Percentiles rank a stretch among this genome's conserved stretches.
Evolutionary conservation across 164 flowering plant genomes (phyloP).

Genomic region (Aristolochia fimbriata): DNA sequence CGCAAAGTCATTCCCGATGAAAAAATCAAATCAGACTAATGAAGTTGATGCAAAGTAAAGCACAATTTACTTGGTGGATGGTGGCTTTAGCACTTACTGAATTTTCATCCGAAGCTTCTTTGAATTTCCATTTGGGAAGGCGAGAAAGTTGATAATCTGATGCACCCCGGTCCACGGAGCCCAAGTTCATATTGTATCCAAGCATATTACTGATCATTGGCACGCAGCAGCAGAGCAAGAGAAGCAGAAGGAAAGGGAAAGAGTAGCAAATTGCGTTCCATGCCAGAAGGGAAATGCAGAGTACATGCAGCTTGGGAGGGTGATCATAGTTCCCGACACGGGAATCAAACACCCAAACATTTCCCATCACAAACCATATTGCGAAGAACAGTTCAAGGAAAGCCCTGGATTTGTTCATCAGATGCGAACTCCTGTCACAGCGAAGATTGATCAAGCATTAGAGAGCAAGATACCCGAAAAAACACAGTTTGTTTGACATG

Average conservation of each 20-base stretch:
- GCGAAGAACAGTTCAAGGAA: constrained; percentile 89
- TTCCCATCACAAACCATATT: constrained; percentile 98
- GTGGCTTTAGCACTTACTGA: constrained; percentile 27
- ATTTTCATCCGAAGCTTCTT: constrained; percentile 33
- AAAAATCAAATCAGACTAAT: background rate
- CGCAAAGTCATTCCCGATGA: constrained; percentile 22
- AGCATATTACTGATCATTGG: constrained; percentile 63
- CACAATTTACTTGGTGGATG: background rate
- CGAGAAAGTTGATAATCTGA: constrained; percentile 71
- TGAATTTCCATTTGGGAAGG: constrained; percentile 63
- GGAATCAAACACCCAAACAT: constrained; percentile 93
- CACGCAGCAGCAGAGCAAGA: constrained; percentile 73
- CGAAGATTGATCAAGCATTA: background rate
- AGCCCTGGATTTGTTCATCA: constrained; percentile 59
- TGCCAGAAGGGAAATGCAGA: constrained; percentile 67
- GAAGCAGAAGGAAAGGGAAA: constrained; percentile 80
- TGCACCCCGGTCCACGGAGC: constrained; percentile 59
- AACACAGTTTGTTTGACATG: too few species aligned
- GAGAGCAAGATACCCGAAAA: too few species aligned
- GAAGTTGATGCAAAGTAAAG: background rate
- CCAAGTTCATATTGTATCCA: constrained; percentile 89
- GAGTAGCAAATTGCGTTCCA: constrained; percentile 96
- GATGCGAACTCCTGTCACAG: constrained; percentile 37
- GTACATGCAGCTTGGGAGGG: constrained; percentile 71
- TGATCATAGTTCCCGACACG: constrained; percentile 51